phyloP scores from a whole-genome alignment of 73 alveolate species.

The Paramecium caudatum region DNA sequence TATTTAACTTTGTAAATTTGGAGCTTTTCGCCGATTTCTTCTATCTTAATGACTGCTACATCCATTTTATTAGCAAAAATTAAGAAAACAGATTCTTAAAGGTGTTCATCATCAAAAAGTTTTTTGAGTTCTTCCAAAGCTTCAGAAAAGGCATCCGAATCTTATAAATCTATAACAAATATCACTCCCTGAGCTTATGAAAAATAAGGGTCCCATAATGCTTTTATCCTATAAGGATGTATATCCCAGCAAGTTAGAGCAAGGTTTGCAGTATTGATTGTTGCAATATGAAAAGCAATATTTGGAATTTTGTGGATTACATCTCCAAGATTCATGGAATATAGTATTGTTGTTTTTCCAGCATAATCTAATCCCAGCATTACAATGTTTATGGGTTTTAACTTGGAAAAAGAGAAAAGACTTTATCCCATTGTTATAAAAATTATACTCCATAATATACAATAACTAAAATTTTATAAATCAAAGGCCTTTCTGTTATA shows the following conservation, averaged over 20 bases:
- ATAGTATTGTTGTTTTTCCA: slow-evolving; percentile 96
- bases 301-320: too few relatives aligned
- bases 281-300: slow-evolving; percentile 94
- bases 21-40: slow-evolving; percentile 62
- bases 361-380: slow-evolving; percentile 96
- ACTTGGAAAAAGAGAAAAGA: too few relatives aligned
- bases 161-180: slow-evolving; percentile 88
- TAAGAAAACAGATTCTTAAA: slow-evolving; percentile 84
- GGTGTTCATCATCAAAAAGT: slow-evolving; percentile 74
- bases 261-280: slow-evolving; percentile 80
- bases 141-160: slow-evolving; percentile 74
- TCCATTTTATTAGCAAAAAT: slow-evolving; percentile 91
- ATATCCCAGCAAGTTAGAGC: slow-evolving; percentile 95
- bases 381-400: too few relatives aligned
- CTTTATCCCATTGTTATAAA: too few relatives aligned
- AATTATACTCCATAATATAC: too few relatives aligned
- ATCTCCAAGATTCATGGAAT: slow-evolving; percentile 83
- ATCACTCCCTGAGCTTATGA: slow-evolving; percentile 87
- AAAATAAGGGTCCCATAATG: slow-evolving; percentile 93
- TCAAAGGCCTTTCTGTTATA: too few relatives aligned
- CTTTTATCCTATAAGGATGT: slow-evolving; percentile 87
- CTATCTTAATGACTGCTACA: slow-evolving; percentile 71
- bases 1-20: too few relatives aligned
- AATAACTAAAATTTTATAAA: too few relatives aligned
- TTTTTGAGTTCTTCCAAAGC: slow-evolving; percentile 84